Evolutionary conservation across 495 filamentous ascomycete genomes (phyloP).

Genomic region (Penicillium longicatenatum): DNA sequence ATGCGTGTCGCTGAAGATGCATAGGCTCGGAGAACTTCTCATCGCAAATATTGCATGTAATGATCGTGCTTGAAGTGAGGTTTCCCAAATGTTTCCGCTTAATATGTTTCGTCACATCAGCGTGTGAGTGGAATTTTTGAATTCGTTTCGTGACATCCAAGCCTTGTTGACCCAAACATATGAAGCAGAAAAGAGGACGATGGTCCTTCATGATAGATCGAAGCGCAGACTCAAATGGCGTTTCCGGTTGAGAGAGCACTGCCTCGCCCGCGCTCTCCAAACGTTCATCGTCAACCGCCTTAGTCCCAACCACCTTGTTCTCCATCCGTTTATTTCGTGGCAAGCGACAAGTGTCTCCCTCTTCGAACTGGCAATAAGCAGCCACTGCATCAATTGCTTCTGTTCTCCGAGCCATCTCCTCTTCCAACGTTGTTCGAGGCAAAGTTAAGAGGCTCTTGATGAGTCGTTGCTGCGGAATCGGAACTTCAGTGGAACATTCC

Average conservation of each 20-base stretch:
- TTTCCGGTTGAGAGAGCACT: slow-evolving; percentile 1
- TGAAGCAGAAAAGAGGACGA: slow-evolving; percentile 40
- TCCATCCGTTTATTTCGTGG: slow-evolving; percentile 23
- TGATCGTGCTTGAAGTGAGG: slow-evolving; percentile 18
- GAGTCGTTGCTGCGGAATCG: slow-evolving; percentile 29
- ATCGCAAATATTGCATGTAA: slow-evolving; percentile 24
- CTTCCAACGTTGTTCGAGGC: slow-evolving; percentile 31
- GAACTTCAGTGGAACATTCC: slow-evolving; percentile 24
- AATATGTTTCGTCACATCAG: slow-evolving; percentile 45
- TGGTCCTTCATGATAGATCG: slow-evolving; percentile 32
- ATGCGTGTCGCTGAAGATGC: slow-evolving; percentile 24
- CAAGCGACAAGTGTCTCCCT: slow-evolving; percentile 28
- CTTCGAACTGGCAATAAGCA: slow-evolving; percentile 35
- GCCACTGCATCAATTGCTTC: slow-evolving; percentile 35
- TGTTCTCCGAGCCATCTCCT: slow-evolving; percentile 33
- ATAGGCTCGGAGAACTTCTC: slow-evolving; percentile 21
- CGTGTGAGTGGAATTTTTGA: slow-evolving; percentile 31
- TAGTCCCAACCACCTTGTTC: neutral
- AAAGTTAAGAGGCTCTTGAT: slow-evolving; percentile 35
- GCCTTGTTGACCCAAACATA: slow-evolving; percentile 37
- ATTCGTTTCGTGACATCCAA: slow-evolving; percentile 30
- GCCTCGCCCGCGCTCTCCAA: neutral
- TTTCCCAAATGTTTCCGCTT: slow-evolving; percentile 40
- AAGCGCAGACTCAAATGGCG: slow-evolving; percentile 21
- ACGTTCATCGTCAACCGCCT: neutral